Evolutionary conservation across 495 filamentous ascomycete genomes (phyloP).

Genomic region (Annulohypoxylon bovei): DNA sequence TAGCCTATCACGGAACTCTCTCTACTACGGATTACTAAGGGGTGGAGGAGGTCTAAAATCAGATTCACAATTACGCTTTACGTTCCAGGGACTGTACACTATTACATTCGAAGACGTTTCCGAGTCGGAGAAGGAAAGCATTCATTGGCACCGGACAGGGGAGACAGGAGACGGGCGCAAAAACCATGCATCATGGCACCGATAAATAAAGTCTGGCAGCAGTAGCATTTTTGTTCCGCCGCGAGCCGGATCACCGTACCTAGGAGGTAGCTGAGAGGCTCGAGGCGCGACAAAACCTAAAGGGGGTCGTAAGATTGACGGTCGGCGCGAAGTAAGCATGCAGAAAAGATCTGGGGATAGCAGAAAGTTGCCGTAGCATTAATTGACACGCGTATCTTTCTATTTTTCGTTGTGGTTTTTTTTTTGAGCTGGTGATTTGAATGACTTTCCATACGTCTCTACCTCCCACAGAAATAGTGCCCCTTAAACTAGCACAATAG

Average conservation of each 20-base stretch:
- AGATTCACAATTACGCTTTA: not conserved
- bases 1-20: not conserved
- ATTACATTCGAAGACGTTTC: conserved; percentile 7
- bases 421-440: not conserved
- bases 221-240: not conserved
- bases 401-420: not conserved
- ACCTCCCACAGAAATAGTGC: too few relatives aligned
- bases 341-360: not conserved
- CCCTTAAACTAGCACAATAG: too few relatives aligned
- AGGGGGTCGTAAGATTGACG: not conserved
- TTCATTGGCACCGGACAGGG: not conserved
- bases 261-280: not conserved
- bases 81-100: conserved; percentile 9
- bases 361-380: not conserved
- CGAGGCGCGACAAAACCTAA: not conserved
- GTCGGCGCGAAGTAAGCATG: not conserved
- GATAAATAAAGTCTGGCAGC: not conserved
- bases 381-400: conserved; percentile 4
- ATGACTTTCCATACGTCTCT: not conserved
- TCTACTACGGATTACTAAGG: not conserved
- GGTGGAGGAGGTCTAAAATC: not conserved
- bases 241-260: not conserved
- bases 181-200: not conserved
- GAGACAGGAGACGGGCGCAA: not conserved
- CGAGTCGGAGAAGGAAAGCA: not conserved